Conservation (phyloP, 345 rosid genomes). For the Eucalyptus erythrocorys region DNA sequence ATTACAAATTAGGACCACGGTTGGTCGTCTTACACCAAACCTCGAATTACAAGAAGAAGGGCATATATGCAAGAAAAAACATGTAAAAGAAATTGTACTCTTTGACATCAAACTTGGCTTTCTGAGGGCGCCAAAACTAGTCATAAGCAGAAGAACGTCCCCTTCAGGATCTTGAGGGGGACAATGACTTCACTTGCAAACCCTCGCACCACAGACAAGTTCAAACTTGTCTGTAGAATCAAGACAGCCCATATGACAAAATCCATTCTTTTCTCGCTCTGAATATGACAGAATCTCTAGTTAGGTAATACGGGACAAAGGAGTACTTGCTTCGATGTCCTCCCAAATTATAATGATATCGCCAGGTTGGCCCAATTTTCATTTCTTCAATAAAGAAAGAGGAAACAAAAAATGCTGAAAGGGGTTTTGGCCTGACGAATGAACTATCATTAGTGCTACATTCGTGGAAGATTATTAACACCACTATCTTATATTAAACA, state of each 20-base stretch:
- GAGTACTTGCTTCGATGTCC: neutral
- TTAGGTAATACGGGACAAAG: neutral
- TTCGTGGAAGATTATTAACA: neutral
- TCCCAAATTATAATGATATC: neutral
- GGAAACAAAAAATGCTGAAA: neutral
- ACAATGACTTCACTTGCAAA: neutral
- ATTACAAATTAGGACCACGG: neutral
- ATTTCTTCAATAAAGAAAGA: neutral
- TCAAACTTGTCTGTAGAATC: neutral
- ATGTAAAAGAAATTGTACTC: neutral
- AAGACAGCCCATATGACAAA: neutral
- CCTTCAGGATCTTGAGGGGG: neutral
- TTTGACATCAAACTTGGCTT: neutral
- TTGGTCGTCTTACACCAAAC: neutral
- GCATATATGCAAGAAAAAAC: neutral
- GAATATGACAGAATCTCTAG: neutral
- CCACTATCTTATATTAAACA: neutral
- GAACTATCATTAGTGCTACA: neutral
- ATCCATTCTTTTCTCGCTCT: neutral
- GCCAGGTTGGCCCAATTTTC: neutral
- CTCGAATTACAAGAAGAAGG: neutral
- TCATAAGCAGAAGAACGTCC: neutral
- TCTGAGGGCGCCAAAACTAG: neutral
- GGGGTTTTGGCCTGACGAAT: neutral
- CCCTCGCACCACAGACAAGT: neutral